phyloP scores from a whole-genome alignment of 2,329 filamentous ascomycete genomes.

The Pseudonectria foliicola region DNA sequence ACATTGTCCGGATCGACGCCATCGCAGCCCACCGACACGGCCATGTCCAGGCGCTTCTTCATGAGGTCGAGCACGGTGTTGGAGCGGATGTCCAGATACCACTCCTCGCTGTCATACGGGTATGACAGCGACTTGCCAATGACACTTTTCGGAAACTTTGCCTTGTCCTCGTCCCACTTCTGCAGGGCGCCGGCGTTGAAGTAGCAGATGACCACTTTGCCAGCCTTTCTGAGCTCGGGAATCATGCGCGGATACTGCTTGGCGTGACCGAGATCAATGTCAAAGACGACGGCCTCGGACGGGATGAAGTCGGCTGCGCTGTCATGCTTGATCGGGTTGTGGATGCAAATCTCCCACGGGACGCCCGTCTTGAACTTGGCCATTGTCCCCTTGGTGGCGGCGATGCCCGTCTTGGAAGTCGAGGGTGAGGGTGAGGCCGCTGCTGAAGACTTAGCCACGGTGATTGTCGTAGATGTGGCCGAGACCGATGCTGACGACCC shows the following conservation, averaged over 20 bases:
- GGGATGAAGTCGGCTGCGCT: slow-evolving; percentile 19
- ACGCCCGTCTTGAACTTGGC: slow-evolving; percentile 22
- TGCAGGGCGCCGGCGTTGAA: slow-evolving; percentile 27
- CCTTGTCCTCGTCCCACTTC: slow-evolving; percentile 21
- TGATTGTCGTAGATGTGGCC: not conserved
- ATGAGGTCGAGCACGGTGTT: slow-evolving; percentile 21
- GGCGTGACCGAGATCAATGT: slow-evolving; percentile 24
- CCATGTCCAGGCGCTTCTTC: slow-evolving; percentile 23
- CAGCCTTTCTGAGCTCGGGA: slow-evolving; percentile 20
- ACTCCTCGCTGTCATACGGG: slow-evolving; percentile 21
- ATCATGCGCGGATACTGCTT: slow-evolving; percentile 18
- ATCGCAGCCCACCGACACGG: slow-evolving; percentile 24
- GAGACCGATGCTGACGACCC: not conserved
- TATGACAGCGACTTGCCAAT: slow-evolving; percentile 19
- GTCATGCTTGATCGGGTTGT: slow-evolving; percentile 23
- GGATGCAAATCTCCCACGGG: slow-evolving; percentile 25
- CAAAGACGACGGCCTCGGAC: slow-evolving; percentile 21
- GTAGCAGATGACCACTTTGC: slow-evolving; percentile 28
- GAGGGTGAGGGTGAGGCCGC: not conserved
- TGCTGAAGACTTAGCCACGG: not conserved
- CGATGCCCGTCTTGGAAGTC: not conserved
- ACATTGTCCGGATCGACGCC: slow-evolving; percentile 30
- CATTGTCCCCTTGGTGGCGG: not conserved
- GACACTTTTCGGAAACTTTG: slow-evolving; percentile 17
- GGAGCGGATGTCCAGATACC: slow-evolving; percentile 23